Conservation (phyloP, 331 rosid species). For the Erythrophleum ivorense region DNA sequence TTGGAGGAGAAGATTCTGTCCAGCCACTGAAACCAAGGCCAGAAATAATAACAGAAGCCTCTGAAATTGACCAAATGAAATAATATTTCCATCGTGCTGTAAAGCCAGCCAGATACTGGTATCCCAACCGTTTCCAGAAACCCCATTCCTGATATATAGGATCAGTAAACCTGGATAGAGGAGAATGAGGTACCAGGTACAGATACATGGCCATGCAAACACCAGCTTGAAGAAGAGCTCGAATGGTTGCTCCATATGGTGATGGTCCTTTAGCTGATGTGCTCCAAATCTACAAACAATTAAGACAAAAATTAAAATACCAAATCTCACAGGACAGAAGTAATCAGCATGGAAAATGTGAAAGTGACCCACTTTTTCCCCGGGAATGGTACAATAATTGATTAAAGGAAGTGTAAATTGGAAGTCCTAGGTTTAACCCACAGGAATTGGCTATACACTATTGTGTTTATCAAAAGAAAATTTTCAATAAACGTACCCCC, state of each 20-base stretch:
- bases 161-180: slow-evolving; percentile 77
- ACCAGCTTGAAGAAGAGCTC: slow-evolving; percentile 88
- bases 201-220: slow-evolving; percentile 86
- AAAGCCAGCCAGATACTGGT: slow-evolving; percentile 92
- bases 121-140: slow-evolving; percentile 80
- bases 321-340: not conserved
- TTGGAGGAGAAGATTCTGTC: slow-evolving; percentile 88
- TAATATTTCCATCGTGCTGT: slow-evolving; percentile 98
- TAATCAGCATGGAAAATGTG: not conserved
- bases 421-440: slow-evolving; percentile 4
- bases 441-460: not conserved
- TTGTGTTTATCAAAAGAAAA: not conserved
- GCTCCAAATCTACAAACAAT: slow-evolving; percentile 74
- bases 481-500: slow-evolving; percentile 62
- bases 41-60: slow-evolving; percentile 83
- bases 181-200: slow-evolving; percentile 79
- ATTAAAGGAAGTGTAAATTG: not conserved
- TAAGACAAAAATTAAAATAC: not conserved
- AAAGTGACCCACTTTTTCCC: not conserved
- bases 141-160: slow-evolving; percentile 81
- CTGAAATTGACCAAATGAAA: slow-evolving; percentile 98
- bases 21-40: slow-evolving; percentile 97
- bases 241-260: slow-evolving; percentile 69
- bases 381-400: not conserved
- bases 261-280: slow-evolving; percentile 71